Conservation (phyloP, 2,329 filamentous ascomycete species). For the Colletotrichum spaethianum region DNA sequence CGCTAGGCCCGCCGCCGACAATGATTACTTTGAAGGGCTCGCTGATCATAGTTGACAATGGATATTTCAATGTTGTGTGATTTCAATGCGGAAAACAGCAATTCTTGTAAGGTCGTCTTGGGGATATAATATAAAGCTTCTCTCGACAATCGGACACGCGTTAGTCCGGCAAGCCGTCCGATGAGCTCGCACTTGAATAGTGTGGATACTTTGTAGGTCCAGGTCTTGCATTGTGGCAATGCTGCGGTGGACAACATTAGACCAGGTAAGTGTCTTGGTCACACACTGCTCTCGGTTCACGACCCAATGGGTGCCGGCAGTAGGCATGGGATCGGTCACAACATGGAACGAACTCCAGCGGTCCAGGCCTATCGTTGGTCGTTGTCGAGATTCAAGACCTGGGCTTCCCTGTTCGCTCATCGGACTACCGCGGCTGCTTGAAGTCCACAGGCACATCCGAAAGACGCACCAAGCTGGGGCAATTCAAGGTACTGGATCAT, state of each 20-base stretch:
- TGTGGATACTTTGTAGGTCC: not conserved
- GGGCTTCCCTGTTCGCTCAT: not conserved
- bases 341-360: not conserved
- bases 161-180: too few species aligned
- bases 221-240: not conserved
- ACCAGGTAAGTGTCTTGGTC: not conserved
- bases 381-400: too few species aligned
- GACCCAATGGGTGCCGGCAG: too few species aligned
- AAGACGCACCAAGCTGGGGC: too few species aligned
- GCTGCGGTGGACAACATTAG: not conserved
- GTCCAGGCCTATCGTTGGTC: not conserved
- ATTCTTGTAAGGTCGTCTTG: not conserved
- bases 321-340: not conserved
- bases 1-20: conserved; percentile 50
- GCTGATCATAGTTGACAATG: conserved; percentile 47
- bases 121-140: not conserved
- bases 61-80: not conserved
- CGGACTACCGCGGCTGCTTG: too few species aligned
- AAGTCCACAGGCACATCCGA: not conserved
- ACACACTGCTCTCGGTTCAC: too few species aligned
- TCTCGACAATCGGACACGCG: not conserved
- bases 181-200: not conserved
- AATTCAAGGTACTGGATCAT: too few species aligned
- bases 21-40: conserved; percentile 48
- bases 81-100: not conserved